Evolutionary conservation across 768 basidiomycete species (phyloP), one percentile per base, ranked within the genome.

Genomic region (Mycena metata): DNA sequence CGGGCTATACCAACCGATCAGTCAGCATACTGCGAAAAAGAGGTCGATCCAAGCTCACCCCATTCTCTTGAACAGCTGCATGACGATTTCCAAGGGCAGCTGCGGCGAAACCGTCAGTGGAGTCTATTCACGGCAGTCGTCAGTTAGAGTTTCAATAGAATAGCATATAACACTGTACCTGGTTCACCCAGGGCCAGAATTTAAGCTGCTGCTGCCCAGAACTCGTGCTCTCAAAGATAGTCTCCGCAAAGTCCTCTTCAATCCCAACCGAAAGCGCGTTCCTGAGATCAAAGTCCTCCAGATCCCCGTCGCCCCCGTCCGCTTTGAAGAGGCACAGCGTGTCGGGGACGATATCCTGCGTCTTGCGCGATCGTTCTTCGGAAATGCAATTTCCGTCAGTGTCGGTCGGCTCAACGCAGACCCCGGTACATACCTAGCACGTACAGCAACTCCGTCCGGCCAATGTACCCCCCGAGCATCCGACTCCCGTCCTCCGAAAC

Each of bases 31-130:
- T 36, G 60, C 56, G 47, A 49, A 71, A 55, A 33, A 55, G 13
- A 21, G 35, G 64, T 41, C 43, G 50, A 30, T 1, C 6, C 16
- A 17, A 23, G 85, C 95, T 73, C 75, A 98, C 98, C 98, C 98
- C 92, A 99, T 94, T 51, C 95, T 88, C 77, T 97, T 95, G 85
- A 99, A 99, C 30, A 99, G 81, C 76, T 99, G 96, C 93, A 98
- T 95, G 10, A 96, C 95, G 61, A 98, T 96, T 78, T 99, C 98
- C 47, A 99, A 83, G 0, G 96, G 96, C 45, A 98, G 86, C 70
- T 94, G 94, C 1, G 96, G 92, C 8, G 96, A 92, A 13, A 98
- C 96, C 0, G 94, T 96, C 74, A 99, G 86, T 0, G 97, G 96
- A 0, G 96, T 97, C 98, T 99, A 76, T 56, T 17, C 56, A 42